These are phyloP conservation scores for Haematococcus sp. DNA, from an alignment of 139 green algal species.

Conservation along the genomic window DNA sequence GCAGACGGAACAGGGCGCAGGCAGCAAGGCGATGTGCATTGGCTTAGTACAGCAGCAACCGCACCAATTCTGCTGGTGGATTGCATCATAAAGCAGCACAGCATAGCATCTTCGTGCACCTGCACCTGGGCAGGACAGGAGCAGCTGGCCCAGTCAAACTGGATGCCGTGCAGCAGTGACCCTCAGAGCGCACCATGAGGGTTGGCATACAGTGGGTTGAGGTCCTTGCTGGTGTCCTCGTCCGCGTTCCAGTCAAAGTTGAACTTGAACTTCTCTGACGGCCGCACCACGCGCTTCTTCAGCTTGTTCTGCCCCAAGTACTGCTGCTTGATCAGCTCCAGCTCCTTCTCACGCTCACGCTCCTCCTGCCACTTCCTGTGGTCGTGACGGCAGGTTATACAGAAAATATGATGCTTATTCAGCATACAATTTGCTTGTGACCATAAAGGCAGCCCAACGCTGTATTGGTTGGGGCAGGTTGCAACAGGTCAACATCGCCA, in stretches of 20 bases:
- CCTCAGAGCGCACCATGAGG: conserved; percentile 56
- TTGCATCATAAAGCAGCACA: too few species aligned
- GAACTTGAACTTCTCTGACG: conserved; percentile 90
- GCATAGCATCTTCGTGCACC: too few species aligned
- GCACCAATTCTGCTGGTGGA: background rate
- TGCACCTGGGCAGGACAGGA: too few species aligned
- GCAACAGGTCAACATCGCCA: too few species aligned
- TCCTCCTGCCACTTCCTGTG: conserved; percentile 29
- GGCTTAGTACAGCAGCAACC: background rate
- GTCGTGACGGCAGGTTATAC: background rate
- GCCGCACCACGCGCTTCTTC: conserved; percentile 77
- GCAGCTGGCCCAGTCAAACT: background rate
- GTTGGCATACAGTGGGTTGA: conserved; percentile 91
- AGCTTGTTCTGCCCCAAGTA: conserved; percentile 82
- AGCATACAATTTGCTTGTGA: too few species aligned
- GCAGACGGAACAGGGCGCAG: conserved; percentile 1
- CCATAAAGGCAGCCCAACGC: too few species aligned
- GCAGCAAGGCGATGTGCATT: too few species aligned
- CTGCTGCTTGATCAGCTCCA: conserved; percentile 90
- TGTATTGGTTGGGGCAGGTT: too few species aligned
- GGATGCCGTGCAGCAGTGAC: background rate
- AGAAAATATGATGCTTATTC: background rate
- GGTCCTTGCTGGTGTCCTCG: conserved; percentile 91
- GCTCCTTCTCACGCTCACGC: conserved; percentile 79
- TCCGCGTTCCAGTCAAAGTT: conserved; percentile 96